phyloP scores from a whole-genome alignment of 176 grass and related monocot genomes.

The Dactylis glomerata region DNA sequence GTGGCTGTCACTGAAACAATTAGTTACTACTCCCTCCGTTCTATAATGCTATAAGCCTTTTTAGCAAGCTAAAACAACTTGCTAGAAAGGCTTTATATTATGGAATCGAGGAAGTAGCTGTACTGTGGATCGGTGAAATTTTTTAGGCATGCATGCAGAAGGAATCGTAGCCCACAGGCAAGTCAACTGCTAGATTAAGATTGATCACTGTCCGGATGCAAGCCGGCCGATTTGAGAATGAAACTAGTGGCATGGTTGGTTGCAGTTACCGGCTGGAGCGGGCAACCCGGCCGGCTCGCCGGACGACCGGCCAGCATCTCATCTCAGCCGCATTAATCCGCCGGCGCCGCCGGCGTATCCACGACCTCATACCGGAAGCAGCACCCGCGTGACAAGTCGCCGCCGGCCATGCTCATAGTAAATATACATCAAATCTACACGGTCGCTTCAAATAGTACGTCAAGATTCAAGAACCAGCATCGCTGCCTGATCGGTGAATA shows the following conservation, averaged over 20 bases:
- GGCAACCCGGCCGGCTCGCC: constrained; percentile 22
- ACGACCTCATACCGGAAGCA: constrained; percentile 16
- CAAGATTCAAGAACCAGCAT: neutral
- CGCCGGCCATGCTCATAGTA: neutral
- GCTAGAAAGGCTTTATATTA: too few species aligned
- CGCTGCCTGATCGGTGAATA: neutral
- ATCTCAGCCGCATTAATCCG: constrained; percentile 22
- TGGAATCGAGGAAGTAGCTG: too few species aligned
- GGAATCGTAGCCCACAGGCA: neutral
- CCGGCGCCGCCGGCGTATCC: constrained; percentile 32
- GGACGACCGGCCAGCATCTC: neutral
- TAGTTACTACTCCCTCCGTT: too few species aligned
- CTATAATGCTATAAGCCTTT: too few species aligned
- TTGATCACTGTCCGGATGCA: neutral
- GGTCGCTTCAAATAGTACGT: neutral
- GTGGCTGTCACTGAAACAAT: neutral
- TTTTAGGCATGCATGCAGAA: neutral
- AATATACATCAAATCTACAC: neutral
- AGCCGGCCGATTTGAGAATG: neutral
- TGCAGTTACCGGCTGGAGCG: neutral
- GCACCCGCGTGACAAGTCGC: neutral
- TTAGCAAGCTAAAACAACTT: too few species aligned
- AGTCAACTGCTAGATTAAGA: constrained; percentile 3
- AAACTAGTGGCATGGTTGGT: neutral
- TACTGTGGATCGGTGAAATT: neutral